Conservation (phyloP, 2,329 filamentous ascomycete genomes). For the Didymella lethalis region DNA sequence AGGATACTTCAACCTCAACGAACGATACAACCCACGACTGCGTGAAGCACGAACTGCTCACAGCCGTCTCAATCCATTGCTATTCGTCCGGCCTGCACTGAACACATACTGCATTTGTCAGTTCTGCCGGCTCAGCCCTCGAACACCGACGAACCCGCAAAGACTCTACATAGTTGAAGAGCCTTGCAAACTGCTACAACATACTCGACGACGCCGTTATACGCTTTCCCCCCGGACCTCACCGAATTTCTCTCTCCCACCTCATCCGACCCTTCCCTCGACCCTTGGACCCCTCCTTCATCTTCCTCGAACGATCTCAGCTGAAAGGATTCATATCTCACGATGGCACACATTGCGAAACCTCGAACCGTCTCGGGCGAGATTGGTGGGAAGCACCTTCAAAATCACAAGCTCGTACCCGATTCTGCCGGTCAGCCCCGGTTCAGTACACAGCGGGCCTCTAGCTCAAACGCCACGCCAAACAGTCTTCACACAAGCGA, state of each 20-base stretch:
- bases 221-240: conserved; percentile 32
- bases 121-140: conserved; percentile 40
- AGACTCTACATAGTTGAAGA: conserved; percentile 49
- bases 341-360: conserved; percentile 42
- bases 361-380: conserved; percentile 36
- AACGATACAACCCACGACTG: conserved; percentile 52
- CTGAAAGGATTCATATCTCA: conserved; percentile 13
- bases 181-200: conserved; percentile 44
- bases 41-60: conserved; percentile 45
- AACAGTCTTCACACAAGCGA: conserved; percentile 34
- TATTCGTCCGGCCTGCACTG: conserved; percentile 45
- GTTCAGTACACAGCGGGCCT: conserved; percentile 35
- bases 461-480: conserved; percentile 29
- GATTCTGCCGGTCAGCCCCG: conserved; percentile 31
- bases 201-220: conserved; percentile 32
- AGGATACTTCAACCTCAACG: conserved; percentile 69
- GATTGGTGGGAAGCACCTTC: conserved; percentile 41
- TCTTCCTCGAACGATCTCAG: conserved; percentile 1
- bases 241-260: conserved; percentile 7
- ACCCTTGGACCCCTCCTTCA: neutral
- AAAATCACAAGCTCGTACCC: conserved; percentile 41
- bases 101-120: conserved; percentile 43
- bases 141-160: conserved; percentile 46
- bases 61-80: conserved; percentile 43
- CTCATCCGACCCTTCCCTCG: conserved; percentile 9